Percentiles rank a stretch among this genome's conserved stretches.
Conservation (phyloP, 192 early-diverging fungal genomes). For the Obelidium mucronatum region DNA sequence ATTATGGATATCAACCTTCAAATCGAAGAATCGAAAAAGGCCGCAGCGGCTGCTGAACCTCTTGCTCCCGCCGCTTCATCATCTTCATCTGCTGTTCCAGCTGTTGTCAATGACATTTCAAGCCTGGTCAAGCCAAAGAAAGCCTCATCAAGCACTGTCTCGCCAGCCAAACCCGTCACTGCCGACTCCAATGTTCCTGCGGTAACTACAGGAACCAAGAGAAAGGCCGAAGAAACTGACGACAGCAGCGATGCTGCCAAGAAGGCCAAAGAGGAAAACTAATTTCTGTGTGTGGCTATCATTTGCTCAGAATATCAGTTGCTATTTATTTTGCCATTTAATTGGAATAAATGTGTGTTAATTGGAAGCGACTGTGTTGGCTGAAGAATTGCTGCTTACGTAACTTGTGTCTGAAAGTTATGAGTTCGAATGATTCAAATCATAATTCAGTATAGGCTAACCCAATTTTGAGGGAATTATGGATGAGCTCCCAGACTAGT, state of each 20-base stretch:
- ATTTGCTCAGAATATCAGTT: background rate
- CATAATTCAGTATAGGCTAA: too few relatives aligned
- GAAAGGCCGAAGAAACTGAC: conserved; percentile 28
- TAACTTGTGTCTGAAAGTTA: too few relatives aligned
- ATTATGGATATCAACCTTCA: conserved; percentile 36
- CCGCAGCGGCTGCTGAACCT: conserved; percentile 4
- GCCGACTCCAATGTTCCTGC: background rate
- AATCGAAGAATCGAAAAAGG: conserved; percentile 46
- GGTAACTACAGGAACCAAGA: conserved; percentile 14
- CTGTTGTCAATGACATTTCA: conserved; percentile 57
- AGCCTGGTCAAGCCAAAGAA: conserved; percentile 53
- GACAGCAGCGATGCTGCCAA: conserved; percentile 13
- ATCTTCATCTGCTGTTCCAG: conserved; percentile 24
- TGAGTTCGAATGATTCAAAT: too few relatives aligned
- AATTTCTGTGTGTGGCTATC: too few relatives aligned
- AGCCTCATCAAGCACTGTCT: background rate
- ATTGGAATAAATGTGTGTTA: too few relatives aligned
- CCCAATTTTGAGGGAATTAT: too few relatives aligned
- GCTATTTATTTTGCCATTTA: background rate
- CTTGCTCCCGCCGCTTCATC: conserved; percentile 8
- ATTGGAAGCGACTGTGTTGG: too few relatives aligned
- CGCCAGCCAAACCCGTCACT: background rate
- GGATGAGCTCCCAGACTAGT: too few relatives aligned
- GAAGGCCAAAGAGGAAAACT: conserved; percentile 24
- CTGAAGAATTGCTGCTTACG: too few relatives aligned